These are phyloP conservation scores for Leccinum variicolor DNA, from an alignment of 768 basidiomycete species.

Conservation along the genomic window DNA sequence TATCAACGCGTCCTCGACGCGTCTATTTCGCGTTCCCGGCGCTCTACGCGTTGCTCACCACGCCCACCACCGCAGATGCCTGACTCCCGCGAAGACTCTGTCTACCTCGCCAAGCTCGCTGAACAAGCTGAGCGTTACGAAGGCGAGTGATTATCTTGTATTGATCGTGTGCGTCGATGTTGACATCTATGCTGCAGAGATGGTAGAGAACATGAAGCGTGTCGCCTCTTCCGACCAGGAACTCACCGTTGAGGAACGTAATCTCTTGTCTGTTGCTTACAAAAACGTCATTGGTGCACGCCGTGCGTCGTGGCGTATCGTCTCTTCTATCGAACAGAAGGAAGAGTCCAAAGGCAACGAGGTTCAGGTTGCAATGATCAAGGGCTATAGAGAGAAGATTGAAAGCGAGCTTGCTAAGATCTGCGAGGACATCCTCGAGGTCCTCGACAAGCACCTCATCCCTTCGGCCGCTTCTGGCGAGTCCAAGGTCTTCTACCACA, in stretches of 20 bases:
- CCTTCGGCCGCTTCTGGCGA: slow-evolving; percentile 96
- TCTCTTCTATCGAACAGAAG: slow-evolving; percentile 98
- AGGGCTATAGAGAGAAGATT: slow-evolving; percentile 96
- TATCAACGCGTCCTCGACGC: slow-evolving; percentile 37
- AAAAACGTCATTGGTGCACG: slow-evolving; percentile 99
- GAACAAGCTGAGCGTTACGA: slow-evolving; percentile 99
- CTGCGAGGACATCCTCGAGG: slow-evolving; percentile 97
- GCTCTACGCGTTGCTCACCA: slow-evolving; percentile 17
- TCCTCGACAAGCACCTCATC: slow-evolving; percentile 97
- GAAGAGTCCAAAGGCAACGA: slow-evolving; percentile 99
- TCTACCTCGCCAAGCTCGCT: slow-evolving; percentile 99
- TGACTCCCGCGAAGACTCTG: slow-evolving; percentile 87
- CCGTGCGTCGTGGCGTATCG: slow-evolving; percentile 96
- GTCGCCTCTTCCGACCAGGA: slow-evolving; percentile 98
- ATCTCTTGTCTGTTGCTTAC: slow-evolving; percentile 96
- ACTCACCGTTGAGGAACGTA: slow-evolving; percentile 97
- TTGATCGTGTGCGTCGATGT: slow-evolving; percentile 13
- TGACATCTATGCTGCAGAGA: slow-evolving; percentile 50
- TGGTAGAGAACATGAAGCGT: slow-evolving; percentile 99
- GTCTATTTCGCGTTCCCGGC: slow-evolving; percentile 25
- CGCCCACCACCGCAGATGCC: slow-evolving; percentile 52
- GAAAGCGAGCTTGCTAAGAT: slow-evolving; percentile 96
- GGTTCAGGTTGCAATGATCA: slow-evolving; percentile 95
- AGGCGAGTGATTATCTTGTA: slow-evolving; percentile 46
- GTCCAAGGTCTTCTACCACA: slow-evolving; percentile 99